Conservation (phyloP, 2,329 filamentous ascomycete genomes). For the Magnaporthiopsis incrustans region DNA sequence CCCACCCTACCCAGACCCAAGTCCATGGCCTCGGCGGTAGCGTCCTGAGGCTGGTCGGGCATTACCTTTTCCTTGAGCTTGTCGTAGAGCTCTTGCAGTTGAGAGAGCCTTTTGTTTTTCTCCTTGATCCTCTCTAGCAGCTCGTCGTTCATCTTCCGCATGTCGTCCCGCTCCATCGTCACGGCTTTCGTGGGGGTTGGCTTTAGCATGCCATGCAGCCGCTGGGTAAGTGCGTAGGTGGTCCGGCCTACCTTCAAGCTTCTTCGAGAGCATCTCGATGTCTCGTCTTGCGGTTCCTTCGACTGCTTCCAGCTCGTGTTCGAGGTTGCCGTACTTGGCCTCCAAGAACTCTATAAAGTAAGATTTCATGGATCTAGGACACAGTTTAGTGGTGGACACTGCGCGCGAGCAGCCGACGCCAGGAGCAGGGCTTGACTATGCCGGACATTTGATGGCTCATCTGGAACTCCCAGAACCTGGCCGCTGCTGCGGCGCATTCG, state of each 20-base stretch:
- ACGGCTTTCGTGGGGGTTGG: constrained; percentile 31
- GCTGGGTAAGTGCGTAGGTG: neutral
- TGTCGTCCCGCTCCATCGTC: constrained; percentile 50
- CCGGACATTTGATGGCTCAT: constrained; percentile 70
- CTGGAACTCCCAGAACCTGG: constrained; percentile 85
- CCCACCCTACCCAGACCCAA: constrained; percentile 23
- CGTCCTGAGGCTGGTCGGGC: constrained; percentile 45
- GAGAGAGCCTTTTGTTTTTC: constrained; percentile 60
- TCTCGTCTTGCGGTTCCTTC: constrained; percentile 69
- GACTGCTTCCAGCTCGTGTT: constrained; percentile 60
- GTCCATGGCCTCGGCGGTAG: constrained; percentile 42
- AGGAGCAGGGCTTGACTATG: neutral
- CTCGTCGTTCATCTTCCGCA: constrained; percentile 66
- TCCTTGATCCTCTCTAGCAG: constrained; percentile 58
- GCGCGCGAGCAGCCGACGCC: too few relatives aligned
- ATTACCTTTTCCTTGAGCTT: constrained; percentile 49
- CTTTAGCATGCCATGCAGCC: neutral
- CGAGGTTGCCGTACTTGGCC: constrained; percentile 55
- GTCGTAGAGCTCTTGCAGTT: constrained; percentile 59
- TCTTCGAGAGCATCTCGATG: constrained; percentile 57
- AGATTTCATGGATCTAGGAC: neutral
- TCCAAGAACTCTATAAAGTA: neutral
- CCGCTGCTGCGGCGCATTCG: constrained; percentile 72
- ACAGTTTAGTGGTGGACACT: too few relatives aligned
- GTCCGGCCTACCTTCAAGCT: constrained; percentile 44